Evolutionary conservation across 108 stramenopile genomes (phyloP).

Genomic region (Nitzschia sp.): DNA sequence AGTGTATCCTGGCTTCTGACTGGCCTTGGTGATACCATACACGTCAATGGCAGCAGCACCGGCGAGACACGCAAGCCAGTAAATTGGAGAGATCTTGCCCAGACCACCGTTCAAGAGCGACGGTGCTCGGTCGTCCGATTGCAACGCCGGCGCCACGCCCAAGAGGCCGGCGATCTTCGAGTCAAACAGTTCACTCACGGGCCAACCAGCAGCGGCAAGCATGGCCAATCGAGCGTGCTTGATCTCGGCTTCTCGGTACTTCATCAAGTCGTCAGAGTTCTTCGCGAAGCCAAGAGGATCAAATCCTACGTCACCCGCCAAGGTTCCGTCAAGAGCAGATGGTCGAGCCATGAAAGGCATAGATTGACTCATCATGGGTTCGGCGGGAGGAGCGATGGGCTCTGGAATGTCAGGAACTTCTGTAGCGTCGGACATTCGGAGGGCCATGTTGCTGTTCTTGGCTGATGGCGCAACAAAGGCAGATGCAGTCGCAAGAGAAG

Average conservation of each 20-base stretch:
- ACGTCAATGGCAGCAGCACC: conserved; percentile 76
- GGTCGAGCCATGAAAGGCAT: conserved; percentile 81
- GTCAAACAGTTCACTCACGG: conserved; percentile 76
- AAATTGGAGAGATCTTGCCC: conserved; percentile 80
- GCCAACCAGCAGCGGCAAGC: conserved; percentile 93
- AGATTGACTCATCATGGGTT: conserved; percentile 47
- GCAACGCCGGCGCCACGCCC: conserved; percentile 53
- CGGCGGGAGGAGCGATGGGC: not conserved
- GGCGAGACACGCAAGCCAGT: conserved; percentile 71
- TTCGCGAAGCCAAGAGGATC: conserved; percentile 90
- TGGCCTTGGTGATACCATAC: conserved; percentile 52
- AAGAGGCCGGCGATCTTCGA: conserved; percentile 67
- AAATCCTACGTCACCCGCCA: conserved; percentile 87
- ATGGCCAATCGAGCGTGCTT: conserved; percentile 92
- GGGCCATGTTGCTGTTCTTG: not conserved
- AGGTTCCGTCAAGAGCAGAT: conserved; percentile 60
- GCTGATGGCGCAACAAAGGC: conserved; percentile 57
- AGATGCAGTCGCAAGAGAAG: conserved; percentile 39
- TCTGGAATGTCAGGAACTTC: not conserved
- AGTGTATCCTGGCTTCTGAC: conserved; percentile 45
- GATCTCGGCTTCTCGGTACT: conserved; percentile 85
- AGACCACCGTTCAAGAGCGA: conserved; percentile 87
- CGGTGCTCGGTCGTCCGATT: conserved; percentile 71
- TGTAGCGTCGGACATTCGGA: not conserved
- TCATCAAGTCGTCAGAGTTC: conserved; percentile 42